Base-by-base conservation (phyloP, 2,329 filamentous ascomycete species). In the Sporothrix euskadiensis region DNA sequence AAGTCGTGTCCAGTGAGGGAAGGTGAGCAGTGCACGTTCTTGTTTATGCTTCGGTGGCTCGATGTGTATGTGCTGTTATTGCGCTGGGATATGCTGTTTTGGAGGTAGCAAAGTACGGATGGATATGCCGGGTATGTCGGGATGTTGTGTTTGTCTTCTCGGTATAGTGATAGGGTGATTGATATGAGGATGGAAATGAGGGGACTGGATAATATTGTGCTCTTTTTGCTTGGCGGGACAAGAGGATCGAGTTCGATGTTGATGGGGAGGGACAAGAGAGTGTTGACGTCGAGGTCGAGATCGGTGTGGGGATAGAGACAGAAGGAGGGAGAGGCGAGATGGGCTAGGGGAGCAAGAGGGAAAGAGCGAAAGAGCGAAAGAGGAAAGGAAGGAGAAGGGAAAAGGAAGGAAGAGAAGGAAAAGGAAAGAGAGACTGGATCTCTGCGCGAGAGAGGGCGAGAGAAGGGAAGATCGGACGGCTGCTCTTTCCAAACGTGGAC, bases 401-500 rank as follows among this genome's bases (percentile, higher is more conserved):
- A 39, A 39, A 16, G 26, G 30, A 39, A 35, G 26, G 26, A 22
- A 47, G 32, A 14, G 14, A 49, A 16, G 56, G 57, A 39, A 22
- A 49, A 41, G 26, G 19, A 47, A 71, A 14, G 56, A 63, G 44
- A n/a, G n/a, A 47, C 35, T 35, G 35, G 35, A 35, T 35, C 35
- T 35, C 4, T 8, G 35, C 35, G 35, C 4, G 35, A 49, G 19
- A 22, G 63, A 14, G n/a, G 19, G 44, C 22, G 71, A 73, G 22
- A 39, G 10, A 63, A 69, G 16, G 70, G 61, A 22, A 47, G 65
- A 68, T 56, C 47, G 66, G 66, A 69, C 66, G 66, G 66, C 47
- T 69, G 47, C 19, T 69, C 66, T 54, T 69, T 54, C 66, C 68
- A 26, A 70, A 44, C 49, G 44, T 39, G 68, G 68, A 39, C 68